These are phyloP conservation scores for Trichoderma koningiopsis DNA, from an alignment of 2,329 filamentous ascomycete genomes.

Conservation along the genomic window DNA sequence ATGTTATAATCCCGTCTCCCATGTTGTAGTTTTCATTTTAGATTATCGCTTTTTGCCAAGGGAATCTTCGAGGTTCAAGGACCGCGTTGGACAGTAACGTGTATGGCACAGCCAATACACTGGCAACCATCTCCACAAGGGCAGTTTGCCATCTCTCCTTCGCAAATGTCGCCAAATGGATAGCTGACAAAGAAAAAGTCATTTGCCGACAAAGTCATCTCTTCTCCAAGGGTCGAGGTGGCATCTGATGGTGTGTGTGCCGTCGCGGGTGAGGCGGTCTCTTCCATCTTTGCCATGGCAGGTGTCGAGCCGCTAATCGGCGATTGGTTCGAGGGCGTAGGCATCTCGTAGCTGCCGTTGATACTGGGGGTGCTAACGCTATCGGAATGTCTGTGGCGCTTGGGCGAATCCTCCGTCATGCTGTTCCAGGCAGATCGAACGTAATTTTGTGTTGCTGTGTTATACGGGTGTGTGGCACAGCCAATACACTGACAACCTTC, in stretches of 20 bases:
- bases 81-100: slow-evolving; percentile 33
- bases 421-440: slow-evolving; percentile 52
- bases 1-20: neutral
- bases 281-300: slow-evolving; percentile 31
- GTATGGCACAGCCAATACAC: slow-evolving; percentile 60
- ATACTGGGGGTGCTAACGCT: slow-evolving; percentile 32
- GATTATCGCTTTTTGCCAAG: neutral
- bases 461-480: slow-evolving; percentile 69
- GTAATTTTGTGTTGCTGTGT: slow-evolving; percentile 60
- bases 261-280: slow-evolving; percentile 42
- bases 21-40: neutral
- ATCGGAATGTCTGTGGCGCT: slow-evolving; percentile 29
- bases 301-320: slow-evolving; percentile 28
- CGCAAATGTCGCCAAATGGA: slow-evolving; percentile 51
- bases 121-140: slow-evolving; percentile 62
- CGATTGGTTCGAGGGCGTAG: slow-evolving; percentile 22
- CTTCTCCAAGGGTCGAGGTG: slow-evolving; percentile 49
- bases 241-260: slow-evolving; percentile 52
- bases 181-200: slow-evolving; percentile 65
- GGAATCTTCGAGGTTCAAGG: neutral
- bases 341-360: slow-evolving; percentile 32
- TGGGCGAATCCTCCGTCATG: slow-evolving; percentile 42
- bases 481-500: slow-evolving; percentile 68
- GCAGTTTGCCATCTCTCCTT: slow-evolving; percentile 53
- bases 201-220: slow-evolving; percentile 52